A percentile compares a stretch with the other conserved stretches of the same genome.
These are phyloP conservation scores for Clonostachys chloroleuca DNA, from an alignment of 2,329 filamentous ascomycete species.

Conservation along the genomic window DNA sequence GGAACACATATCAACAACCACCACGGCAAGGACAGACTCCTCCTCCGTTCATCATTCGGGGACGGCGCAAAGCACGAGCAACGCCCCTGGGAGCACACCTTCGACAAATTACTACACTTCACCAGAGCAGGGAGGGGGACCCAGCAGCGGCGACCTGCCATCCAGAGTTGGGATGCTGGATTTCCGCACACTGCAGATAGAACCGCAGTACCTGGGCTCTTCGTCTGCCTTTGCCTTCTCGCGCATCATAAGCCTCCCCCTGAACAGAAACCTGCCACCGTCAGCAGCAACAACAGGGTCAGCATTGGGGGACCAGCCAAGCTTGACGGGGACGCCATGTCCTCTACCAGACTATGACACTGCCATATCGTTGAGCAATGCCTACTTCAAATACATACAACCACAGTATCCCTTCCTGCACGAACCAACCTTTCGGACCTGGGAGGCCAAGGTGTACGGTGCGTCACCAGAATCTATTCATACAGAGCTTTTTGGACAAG, in stretches of 20 bases:
- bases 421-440: background rate
- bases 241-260: constrained; percentile 7
- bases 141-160: constrained; percentile 4
- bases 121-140: no score
- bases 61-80: background rate
- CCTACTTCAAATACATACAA: background rate
- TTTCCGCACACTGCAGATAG: constrained; percentile 5
- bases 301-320: background rate
- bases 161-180: constrained; percentile 10
- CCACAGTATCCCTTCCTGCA: background rate
- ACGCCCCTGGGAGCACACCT: no score
- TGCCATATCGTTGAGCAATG: background rate
- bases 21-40: background rate
- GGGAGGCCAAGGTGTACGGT: background rate
- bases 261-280: background rate
- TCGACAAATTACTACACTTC: no score
- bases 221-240: constrained; percentile 19
- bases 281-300: background rate
- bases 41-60: no score
- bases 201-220: constrained; percentile 17
- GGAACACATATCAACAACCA: constrained; percentile 6
- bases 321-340: background rate
- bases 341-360: background rate
- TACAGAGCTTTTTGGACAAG: background rate
- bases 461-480: background rate